Percentiles rank a stretch among this genome's conserved stretches.
Evolutionary conservation across 176 grass and related monocot genomes (phyloP).

Genomic region (Dendrocalamus sinicus): DNA sequence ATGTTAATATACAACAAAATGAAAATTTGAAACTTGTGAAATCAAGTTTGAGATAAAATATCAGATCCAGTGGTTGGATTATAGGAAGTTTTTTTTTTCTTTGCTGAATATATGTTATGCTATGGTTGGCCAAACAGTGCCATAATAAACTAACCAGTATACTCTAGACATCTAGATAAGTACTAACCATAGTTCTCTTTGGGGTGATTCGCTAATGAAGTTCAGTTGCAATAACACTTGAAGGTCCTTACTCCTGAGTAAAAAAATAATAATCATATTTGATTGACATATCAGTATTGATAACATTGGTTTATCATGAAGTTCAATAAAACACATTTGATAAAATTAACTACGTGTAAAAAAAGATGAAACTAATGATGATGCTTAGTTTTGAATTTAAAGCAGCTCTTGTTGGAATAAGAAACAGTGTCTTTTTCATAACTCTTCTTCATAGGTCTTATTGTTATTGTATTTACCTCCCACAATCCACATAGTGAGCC

Average conservation of each 20-base stretch:
- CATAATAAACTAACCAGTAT: not conserved
- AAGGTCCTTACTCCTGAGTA: not conserved
- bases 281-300: not conserved
- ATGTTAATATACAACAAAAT: not conserved
- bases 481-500: not conserved
- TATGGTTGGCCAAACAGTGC: not conserved
- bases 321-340: not conserved
- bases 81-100: conserved; percentile 4
- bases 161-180: not conserved
- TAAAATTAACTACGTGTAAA: not conserved
- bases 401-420: not conserved
- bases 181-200: not conserved
- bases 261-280: not conserved
- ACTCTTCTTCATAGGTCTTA: not conserved
- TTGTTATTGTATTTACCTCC: not conserved
- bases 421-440: not conserved
- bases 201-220: not conserved
- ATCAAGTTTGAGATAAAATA: conserved; percentile 26
- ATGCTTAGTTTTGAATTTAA: conserved; percentile 15
- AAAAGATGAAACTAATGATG: not conserved
- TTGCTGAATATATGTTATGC: not conserved
- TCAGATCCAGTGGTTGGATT: not conserved
- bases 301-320: not conserved
- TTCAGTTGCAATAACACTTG: not conserved
- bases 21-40: not conserved